Conservation (phyloP, 2,329 filamentous ascomycete species). For the Neofusicoccum kwambonambiense region DNA sequence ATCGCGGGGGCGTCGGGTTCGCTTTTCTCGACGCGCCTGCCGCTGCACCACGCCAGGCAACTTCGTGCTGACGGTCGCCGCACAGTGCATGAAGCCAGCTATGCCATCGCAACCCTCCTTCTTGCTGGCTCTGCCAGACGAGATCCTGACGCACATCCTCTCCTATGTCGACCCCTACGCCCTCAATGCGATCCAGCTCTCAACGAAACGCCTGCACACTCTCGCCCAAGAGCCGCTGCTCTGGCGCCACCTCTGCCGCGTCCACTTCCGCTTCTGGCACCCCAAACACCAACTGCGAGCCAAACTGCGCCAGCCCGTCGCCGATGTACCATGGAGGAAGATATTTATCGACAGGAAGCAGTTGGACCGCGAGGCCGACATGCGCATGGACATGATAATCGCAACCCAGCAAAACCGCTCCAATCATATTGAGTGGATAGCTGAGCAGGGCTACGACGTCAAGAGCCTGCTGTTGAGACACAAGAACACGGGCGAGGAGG, state of each 20-base stretch:
- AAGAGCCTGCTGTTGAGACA: constrained; percentile 79
- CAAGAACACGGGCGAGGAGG: constrained; percentile 56
- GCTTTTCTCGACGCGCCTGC: constrained; percentile 11
- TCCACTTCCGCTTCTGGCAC: constrained; percentile 74
- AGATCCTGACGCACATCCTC: constrained; percentile 80
- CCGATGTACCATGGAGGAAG: constrained; percentile 70
- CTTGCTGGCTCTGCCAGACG: constrained; percentile 63
- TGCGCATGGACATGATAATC: constrained; percentile 65
- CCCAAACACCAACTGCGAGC: constrained; percentile 35
- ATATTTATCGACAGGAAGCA: constrained; percentile 38
- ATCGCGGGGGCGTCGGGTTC: constrained; percentile 2
- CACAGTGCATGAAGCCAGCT: not conserved
- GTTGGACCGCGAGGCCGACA: constrained; percentile 34
- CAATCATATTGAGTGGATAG: constrained; percentile 68
- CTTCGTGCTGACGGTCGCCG: not conserved
- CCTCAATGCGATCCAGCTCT: constrained; percentile 54
- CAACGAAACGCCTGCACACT: constrained; percentile 63
- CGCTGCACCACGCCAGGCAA: not conserved
- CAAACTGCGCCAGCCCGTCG: constrained; percentile 46
- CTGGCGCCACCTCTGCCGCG: constrained; percentile 74
- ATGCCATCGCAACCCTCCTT: not conserved
- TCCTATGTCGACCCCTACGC: constrained; percentile 56
- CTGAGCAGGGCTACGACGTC: constrained; percentile 75
- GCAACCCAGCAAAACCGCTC: constrained; percentile 68
- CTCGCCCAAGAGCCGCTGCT: constrained; percentile 71